These are phyloP conservation scores for Naumovozyma castellii DNA, from an alignment of 805 yeast species.

Conservation along the genomic window DNA sequence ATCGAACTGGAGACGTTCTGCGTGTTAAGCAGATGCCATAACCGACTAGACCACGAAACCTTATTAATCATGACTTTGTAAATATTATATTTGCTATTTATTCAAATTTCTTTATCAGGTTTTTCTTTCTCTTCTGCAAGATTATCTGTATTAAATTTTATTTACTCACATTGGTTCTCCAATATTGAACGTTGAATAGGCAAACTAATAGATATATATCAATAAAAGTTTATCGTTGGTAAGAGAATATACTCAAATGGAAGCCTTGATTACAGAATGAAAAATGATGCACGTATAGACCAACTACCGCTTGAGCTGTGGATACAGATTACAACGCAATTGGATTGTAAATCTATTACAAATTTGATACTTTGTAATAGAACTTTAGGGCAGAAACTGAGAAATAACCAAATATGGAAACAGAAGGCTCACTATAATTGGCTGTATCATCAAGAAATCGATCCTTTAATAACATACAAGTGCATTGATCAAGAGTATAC, in stretches of 20 bases:
- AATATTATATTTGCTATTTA: too few species aligned
- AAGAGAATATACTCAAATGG: too few species aligned
- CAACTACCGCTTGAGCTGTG: background rate
- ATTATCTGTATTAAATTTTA: too few species aligned
- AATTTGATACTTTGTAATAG: background rate
- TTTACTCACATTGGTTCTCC: too few species aligned
- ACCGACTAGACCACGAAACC: constrained; percentile 99
- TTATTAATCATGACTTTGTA: constrained; percentile 6
- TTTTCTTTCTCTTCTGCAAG: too few species aligned
- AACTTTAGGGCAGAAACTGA: too few species aligned
- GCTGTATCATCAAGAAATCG: background rate
- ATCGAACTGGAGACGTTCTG: constrained; percentile 99
- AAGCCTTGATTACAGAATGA: background rate
- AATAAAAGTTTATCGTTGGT: too few species aligned
- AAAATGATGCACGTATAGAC: background rate
- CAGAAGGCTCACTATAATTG: background rate
- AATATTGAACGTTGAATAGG: too few species aligned
- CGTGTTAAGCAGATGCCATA: constrained; percentile 99
- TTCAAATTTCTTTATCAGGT: too few species aligned
- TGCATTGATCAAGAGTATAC: too few species aligned
- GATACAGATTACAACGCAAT: background rate
- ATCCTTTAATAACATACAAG: too few species aligned
- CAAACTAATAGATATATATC: too few species aligned
- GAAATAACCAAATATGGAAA: background rate
- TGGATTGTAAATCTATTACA: background rate